Evolutionary conservation across 495 filamentous ascomycete genomes (phyloP).

Genomic region (Hypomontagnella submonticulosa): DNA sequence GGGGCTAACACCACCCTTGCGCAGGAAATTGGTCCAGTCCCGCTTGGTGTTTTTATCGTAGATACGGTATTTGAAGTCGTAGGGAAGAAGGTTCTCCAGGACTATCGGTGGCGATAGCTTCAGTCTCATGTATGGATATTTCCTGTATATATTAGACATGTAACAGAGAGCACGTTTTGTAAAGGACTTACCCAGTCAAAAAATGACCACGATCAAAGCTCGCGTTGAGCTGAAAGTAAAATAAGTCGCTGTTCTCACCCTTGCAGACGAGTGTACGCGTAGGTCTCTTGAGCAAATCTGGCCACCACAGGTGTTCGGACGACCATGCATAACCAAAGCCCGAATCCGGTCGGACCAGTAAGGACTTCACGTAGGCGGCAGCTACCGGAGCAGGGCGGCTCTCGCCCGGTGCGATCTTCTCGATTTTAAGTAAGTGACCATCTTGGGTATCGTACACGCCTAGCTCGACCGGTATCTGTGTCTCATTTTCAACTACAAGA

Average conservation of each 20-base stretch:
- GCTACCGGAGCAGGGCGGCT: conserved; percentile 91
- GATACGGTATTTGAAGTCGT: conserved; percentile 98
- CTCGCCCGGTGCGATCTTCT: conserved; percentile 95
- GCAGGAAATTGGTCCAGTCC: conserved; percentile 97
- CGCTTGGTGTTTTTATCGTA: conserved; percentile 98
- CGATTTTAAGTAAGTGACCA: conserved; percentile 93
- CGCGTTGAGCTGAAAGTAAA: conserved; percentile 96
- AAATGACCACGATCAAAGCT: conserved; percentile 83
- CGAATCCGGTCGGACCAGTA: conserved; percentile 93
- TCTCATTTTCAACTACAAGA: conserved; percentile 96
- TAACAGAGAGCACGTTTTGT: neutral
- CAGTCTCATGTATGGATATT: conserved; percentile 94
- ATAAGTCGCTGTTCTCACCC: conserved; percentile 84
- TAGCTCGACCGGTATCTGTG: conserved; percentile 93
- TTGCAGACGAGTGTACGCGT: conserved; percentile 87
- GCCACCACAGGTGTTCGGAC: conserved; percentile 88
- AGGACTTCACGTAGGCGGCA: conserved; percentile 86
- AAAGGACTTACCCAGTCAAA: conserved; percentile 68
- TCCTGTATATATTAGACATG: conserved; percentile 58
- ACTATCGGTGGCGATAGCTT: conserved; percentile 91
- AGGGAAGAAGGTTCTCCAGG: conserved; percentile 93
- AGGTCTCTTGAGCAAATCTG: conserved; percentile 83
- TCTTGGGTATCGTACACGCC: conserved; percentile 92
- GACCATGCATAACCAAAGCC: conserved; percentile 98
- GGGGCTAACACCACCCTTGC: conserved; percentile 94